A percentile compares a stretch with the other conserved stretches of the same genome.
phyloP scores from a whole-genome alignment of 2,329 filamentous ascomycete species.

The Arthrobotrys pseudoclavata region DNA sequence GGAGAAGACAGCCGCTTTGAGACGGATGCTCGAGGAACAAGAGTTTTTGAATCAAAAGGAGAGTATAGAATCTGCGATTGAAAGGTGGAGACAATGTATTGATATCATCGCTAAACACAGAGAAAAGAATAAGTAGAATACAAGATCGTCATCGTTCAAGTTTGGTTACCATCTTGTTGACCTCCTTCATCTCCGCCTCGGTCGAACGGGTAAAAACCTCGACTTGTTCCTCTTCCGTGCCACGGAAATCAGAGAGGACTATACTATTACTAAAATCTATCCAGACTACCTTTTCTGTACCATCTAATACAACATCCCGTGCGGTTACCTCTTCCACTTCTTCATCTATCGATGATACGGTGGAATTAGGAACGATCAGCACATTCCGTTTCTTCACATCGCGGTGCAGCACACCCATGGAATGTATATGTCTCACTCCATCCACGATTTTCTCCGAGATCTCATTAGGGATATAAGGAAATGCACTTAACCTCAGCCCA shows the following conservation, averaged over 20 bases:
- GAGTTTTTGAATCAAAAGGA: slow-evolving; percentile 5
- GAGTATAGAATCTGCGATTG: slow-evolving; percentile 29
- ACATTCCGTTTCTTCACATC: slow-evolving; percentile 54
- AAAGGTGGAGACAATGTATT: slow-evolving; percentile 31
- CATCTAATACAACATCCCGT: slow-evolving; percentile 21
- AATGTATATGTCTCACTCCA: slow-evolving; percentile 37
- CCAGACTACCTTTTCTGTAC: slow-evolving; percentile 45
- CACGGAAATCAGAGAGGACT: slow-evolving; percentile 20
- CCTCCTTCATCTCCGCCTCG: slow-evolving; percentile 32
- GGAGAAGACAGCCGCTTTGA: slow-evolving; percentile 10
- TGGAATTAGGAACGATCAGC: slow-evolving; percentile 30
- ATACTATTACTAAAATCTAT: slow-evolving; percentile 58
- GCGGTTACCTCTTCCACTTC: slow-evolving; percentile 17
- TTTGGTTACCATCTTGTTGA: slow-evolving; percentile 27
- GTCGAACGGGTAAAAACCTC: slow-evolving; percentile 1
- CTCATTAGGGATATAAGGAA: slow-evolving; percentile 26
- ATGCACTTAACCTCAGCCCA: slow-evolving; percentile 32
- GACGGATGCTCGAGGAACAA: slow-evolving; percentile 3
- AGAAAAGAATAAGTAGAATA: neutral
- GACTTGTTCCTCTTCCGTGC: neutral
- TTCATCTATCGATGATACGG: neutral
- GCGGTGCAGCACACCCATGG: slow-evolving; percentile 34
- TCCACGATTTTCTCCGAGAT: slow-evolving; percentile 37
- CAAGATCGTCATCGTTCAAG: slow-evolving; percentile 15
- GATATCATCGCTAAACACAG: slow-evolving; percentile 12